Evolutionary conservation across 805 yeast genomes (phyloP), one percentile per base, ranked within the genome.

Genomic region (Saccharomycopsis lassenensis): DNA sequence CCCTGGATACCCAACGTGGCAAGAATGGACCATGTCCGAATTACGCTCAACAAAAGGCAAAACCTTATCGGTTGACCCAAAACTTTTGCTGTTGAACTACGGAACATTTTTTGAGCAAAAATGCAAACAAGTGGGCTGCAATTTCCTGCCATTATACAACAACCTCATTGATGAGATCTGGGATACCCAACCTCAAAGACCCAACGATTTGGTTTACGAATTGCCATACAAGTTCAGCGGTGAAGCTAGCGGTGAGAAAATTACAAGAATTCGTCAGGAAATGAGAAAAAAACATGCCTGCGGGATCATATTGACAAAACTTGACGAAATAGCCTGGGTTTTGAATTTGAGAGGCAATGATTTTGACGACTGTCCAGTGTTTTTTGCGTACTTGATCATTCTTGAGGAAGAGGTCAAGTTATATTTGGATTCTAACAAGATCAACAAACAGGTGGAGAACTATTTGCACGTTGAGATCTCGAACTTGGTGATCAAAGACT

Each of bases 301-400:
- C 20, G 44, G 44, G 6, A 35, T 43, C 49, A 10, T 86, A 11
- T 62, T 83, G 3, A 65, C 77, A 10, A 76, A 86, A 2, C 58
- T 87, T 34, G 96, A 89, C 59, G 95, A 87, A 46, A 73, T 86
- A 44, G 91, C 94, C 4, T 87, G 95, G 95, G 58, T 84, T 26
- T 69, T 86, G 52, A 89, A 89, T 52, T 60, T 89, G 39, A 73
- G 98, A 46, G 64, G 65, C 5, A 69, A 67, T 14, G 97, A 89
- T 54, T 77, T 89, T 39, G 77, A 77, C 3, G 86, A 67, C 52
- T 77, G 78, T 49, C 96, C 97, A 0, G 87, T 86, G 2, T 91
- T 89, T 53, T 85, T 76, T 56, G 64, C 89, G 4, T 81, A 76
- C 48, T 61, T 72, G 2, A 54, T 69, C 1, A 44, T 65, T 11